Evolutionary conservation across 331 rosid species (phyloP).

Genomic region (Cucumis variabilis): DNA sequence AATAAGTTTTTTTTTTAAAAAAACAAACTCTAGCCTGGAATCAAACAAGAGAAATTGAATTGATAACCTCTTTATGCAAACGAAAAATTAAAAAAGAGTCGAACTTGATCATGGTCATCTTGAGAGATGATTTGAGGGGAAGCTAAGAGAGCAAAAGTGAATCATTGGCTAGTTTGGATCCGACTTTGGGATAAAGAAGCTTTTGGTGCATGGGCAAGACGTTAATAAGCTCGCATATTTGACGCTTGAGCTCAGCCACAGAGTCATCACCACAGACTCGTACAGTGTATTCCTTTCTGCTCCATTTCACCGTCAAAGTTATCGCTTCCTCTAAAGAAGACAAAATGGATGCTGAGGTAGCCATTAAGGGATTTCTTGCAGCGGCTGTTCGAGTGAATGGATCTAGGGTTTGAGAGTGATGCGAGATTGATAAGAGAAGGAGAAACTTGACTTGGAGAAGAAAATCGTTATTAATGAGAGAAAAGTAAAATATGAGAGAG

Average conservation of each 20-base stretch:
- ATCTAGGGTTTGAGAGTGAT: too few relatives aligned
- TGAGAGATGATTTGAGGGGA: slow-evolving; percentile 75
- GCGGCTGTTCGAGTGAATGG: too few relatives aligned
- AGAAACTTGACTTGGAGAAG: too few relatives aligned
- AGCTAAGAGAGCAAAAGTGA: slow-evolving; percentile 74
- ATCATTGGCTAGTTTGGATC: slow-evolving; percentile 84
- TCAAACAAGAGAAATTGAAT: not conserved
- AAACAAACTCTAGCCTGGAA: slow-evolving; percentile 11
- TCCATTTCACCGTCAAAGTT: slow-evolving; percentile 82
- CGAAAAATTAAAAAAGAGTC: not conserved
- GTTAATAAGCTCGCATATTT: slow-evolving; percentile 86
- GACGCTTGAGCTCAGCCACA: slow-evolving; percentile 82
- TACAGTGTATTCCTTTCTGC: slow-evolving; percentile 88
- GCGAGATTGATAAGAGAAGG: too few relatives aligned
- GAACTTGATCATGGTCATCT: slow-evolving; percentile 95
- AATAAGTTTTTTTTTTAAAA: not conserved
- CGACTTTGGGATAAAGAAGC: slow-evolving; percentile 86
- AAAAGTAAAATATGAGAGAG: too few relatives aligned
- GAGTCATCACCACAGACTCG: slow-evolving; percentile 89
- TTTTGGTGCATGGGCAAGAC: slow-evolving; percentile 92
- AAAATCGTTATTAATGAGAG: too few relatives aligned
- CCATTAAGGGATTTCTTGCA: too few relatives aligned
- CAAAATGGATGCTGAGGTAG: slow-evolving; percentile 49
- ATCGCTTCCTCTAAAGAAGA: slow-evolving; percentile 69
- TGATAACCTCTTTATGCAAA: not conserved